phyloP scores from a whole-genome alignment of 306 rosid species.

The Acacia confusa region DNA sequence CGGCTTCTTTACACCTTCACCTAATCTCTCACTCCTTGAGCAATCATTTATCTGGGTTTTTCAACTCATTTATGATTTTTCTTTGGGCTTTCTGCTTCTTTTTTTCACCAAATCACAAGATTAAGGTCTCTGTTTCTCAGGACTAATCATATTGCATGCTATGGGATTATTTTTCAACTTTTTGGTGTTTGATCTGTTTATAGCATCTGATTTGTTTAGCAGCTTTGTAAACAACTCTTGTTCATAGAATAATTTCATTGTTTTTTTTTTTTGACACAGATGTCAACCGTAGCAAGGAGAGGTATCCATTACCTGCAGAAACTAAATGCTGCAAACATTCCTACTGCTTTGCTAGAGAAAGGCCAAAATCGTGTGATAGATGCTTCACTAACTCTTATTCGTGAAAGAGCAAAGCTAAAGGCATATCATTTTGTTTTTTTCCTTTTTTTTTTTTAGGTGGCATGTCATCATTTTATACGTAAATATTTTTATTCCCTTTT shows the following conservation, averaged over 20 bases:
- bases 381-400: conserved; percentile 94
- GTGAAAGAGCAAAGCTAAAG: conserved; percentile 96
- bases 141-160: background rate
- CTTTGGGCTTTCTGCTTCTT: background rate
- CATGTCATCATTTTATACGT: conserved; percentile 21
- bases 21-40: background rate
- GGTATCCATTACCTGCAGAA: conserved; percentile 65
- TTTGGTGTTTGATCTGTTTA: background rate
- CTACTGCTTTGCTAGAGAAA: conserved; percentile 57
- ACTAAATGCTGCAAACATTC: conserved; percentile 59
- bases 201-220: background rate
- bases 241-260: background rate
- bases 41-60: conserved; percentile 18
- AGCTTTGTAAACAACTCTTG: background rate
- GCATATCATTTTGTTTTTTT: conserved; percentile 31
- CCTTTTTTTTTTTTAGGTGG: conserved; percentile 32
- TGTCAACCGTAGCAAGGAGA: conserved; percentile 51
- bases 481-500: background rate
- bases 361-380: conserved; percentile 87
- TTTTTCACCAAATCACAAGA: background rate
- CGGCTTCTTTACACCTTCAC: background rate
- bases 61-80: background rate
- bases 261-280: conserved; percentile 42
- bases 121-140: background rate
- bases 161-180: background rate